Conservation (phyloP, 495 filamentous ascomycete species). For the Apiosordaria backusii region DNA sequence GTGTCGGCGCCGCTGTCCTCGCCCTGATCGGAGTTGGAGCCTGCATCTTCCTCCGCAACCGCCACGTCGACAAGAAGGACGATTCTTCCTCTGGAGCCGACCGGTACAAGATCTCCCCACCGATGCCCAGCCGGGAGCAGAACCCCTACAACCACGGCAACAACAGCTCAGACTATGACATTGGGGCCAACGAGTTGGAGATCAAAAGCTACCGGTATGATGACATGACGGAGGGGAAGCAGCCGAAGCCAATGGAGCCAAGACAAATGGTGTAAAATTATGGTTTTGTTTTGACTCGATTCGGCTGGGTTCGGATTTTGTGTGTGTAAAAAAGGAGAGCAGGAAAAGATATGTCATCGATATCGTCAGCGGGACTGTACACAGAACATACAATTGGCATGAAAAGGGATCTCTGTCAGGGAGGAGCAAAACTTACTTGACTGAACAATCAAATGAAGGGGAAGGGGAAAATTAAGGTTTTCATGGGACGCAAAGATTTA, state of each 20-base stretch:
- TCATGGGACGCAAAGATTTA: not conserved
- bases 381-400: not conserved
- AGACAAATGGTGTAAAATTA: slow-evolving; percentile 40
- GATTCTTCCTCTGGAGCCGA: slow-evolving; percentile 2
- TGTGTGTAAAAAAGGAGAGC: not conserved
- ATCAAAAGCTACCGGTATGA: slow-evolving; percentile 44
- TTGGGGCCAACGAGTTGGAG: slow-evolving; percentile 34
- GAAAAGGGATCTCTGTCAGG: not conserved
- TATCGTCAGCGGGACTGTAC: not conserved
- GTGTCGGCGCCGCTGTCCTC: slow-evolving; percentile 33
- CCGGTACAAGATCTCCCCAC: slow-evolving; percentile 43
- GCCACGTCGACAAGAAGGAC: slow-evolving; percentile 19
- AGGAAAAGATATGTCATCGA: not conserved
- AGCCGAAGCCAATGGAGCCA: slow-evolving; percentile 45
- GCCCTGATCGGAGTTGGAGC: slow-evolving; percentile 28
- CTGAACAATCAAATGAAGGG: not conserved
- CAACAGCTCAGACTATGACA: slow-evolving; percentile 27
- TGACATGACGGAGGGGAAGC: slow-evolving; percentile 42
- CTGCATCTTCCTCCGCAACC: slow-evolving; percentile 33
- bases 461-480: not conserved
- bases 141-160: slow-evolving; percentile 30
- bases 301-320: not conserved
- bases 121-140: slow-evolving; percentile 37
- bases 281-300: not conserved
- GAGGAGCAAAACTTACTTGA: not conserved